Evolutionary conservation across 1,284 basidiomycete genomes (phyloP), one percentile per base, ranked within the genome.

Genomic region (Naganishia liquefaciens): DNA sequence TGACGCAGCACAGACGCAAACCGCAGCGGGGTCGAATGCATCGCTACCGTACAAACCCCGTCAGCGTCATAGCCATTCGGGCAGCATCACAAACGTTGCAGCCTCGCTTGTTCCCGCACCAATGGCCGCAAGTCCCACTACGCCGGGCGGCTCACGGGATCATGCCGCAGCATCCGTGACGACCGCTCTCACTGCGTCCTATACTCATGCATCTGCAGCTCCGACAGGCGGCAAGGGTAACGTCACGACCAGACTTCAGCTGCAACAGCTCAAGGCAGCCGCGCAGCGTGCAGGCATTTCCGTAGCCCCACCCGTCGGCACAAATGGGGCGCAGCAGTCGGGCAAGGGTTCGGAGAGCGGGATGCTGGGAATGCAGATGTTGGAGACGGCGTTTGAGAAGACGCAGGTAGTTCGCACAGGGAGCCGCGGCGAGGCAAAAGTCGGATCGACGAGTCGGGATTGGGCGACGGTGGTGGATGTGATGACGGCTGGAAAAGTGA

Each of bases 291-390:
- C 90, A 21, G 90, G 90, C 0, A 78, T 91, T 51, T 87, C 37
- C 17, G 37, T 21, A 10, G 53, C 53, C 0, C 53, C 33, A n/a
- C 21, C 49, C 9, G 1, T 3, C 13, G 30, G 11, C 7, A 27
- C 6, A 17, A 27, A 9, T 15, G 28, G 28, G 17, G 1, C 13
- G 17, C 25, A 33, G 28, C 21, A 51, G 28, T 11, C 49, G 7
- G 49, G 28, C 1, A 30, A 30, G 30, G 11, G 13, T 17, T 19
- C 30, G 23, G 28, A 40, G 46, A 4, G 33, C 17, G 55, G 54
- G 10, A 88, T 85, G 64, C 78, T 90, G 50, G 91, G 91, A 1
- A 92, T 90, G 90, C 85, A 85, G 21, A 90, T 94, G 54, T 80
- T 93, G 52, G 91, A 94, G 77, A 86, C 85, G 68, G 81, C 94